A percentile compares a stretch with the other conserved stretches of the same genome.
Conservation (phyloP, 805 yeast genomes). For the Saturnispora gosingensis region DNA sequence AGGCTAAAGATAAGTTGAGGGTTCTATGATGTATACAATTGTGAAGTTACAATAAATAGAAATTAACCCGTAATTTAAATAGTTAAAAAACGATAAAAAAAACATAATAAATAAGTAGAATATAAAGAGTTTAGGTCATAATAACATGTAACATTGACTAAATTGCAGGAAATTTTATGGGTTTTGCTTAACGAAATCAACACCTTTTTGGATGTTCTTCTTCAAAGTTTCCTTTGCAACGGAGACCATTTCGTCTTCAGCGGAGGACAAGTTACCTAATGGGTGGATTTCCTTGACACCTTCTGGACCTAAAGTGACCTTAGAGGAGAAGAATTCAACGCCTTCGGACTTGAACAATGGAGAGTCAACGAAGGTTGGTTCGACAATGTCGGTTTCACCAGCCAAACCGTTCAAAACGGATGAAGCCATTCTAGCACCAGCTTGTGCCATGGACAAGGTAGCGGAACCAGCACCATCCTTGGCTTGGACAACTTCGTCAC, state of each 20-base stretch:
- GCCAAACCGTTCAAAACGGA: conserved; percentile 49
- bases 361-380: conserved; percentile 56
- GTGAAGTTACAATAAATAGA: not conserved
- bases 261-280: conserved; percentile 60
- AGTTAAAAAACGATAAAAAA: not conserved
- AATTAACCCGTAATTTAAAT: not conserved
- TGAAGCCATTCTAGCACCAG: conserved; percentile 69
- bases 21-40: conserved; percentile 9
- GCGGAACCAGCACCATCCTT: conserved; percentile 94
- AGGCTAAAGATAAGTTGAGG: conserved; percentile 37
- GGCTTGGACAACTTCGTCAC: conserved; percentile 94
- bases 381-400: conserved; percentile 38
- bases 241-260: conserved; percentile 78
- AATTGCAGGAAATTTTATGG: conserved; percentile 32
- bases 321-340: conserved; percentile 92
- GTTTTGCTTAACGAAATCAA: conserved; percentile 69
- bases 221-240: conserved; percentile 82
- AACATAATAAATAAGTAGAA: not conserved
- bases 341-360: conserved; percentile 83
- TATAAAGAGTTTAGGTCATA: conserved; percentile 3
- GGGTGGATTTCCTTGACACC: conserved; percentile 80
- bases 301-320: conserved; percentile 84
- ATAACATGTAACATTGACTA: not conserved
- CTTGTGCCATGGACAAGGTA: conserved; percentile 90
- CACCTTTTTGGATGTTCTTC: conserved; percentile 91